phyloP scores from a whole-genome alignment of 1,284 basidiomycete species.

The Anthracocystis panici-leucophaei region DNA sequence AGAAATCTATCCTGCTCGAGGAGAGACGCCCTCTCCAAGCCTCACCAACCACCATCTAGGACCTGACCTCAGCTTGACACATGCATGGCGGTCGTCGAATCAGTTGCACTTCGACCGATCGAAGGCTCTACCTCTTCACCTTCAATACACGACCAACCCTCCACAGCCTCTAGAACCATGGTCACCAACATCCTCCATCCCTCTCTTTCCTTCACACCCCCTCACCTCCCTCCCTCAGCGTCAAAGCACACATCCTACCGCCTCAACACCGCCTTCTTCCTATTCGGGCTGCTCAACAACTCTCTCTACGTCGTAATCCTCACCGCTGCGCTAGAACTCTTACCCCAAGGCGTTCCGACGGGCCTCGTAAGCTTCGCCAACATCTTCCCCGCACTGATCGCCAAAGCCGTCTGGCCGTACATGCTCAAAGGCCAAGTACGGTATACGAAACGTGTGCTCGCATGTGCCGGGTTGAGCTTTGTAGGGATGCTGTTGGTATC shows the following conservation, averaged over 20 bases:
- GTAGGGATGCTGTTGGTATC: conserved; percentile 76
- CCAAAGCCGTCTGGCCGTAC: conserved; percentile 94
- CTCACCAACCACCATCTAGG: no score
- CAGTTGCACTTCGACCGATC: conserved; percentile 30
- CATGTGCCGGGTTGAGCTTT: conserved; percentile 70
- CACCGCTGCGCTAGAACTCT: conserved; percentile 92
- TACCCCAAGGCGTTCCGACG: conserved; percentile 75
- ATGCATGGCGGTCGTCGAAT: conserved; percentile 35
- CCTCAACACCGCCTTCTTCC: conserved; percentile 64
- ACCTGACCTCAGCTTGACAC: neutral
- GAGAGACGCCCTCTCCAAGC: no score
- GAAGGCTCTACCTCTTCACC: neutral
- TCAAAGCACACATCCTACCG: conserved; percentile 26
- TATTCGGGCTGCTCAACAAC: conserved; percentile 71
- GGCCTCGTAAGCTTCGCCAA: conserved; percentile 86
- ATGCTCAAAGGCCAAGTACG: conserved; percentile 57
- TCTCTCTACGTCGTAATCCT: conserved; percentile 88
- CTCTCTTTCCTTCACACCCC: neutral
- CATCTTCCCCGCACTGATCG: conserved; percentile 72
- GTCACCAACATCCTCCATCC: conserved; percentile 1
- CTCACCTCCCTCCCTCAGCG: neutral
- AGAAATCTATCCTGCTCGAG: no score
- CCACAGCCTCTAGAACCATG: conserved; percentile 4
- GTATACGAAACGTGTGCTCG: conserved; percentile 53
- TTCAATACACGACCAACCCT: neutral